Evolutionary conservation across 768 basidiomycete species (phyloP), one percentile per base, ranked within the genome.

Genomic region (Termitomyces sp.): DNA sequence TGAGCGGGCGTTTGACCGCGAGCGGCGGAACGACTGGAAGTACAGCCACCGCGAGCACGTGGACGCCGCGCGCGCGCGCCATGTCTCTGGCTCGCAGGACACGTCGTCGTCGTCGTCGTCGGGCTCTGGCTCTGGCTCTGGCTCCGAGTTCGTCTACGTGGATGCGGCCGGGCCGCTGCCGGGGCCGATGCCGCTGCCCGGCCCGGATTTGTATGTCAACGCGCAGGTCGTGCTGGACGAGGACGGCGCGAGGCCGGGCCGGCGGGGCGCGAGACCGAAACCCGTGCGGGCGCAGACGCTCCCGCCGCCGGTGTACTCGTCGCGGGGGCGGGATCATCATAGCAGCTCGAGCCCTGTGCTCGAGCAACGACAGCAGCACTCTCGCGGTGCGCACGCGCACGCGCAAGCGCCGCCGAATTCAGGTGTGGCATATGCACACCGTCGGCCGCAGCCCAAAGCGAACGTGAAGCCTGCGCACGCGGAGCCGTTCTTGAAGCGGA

Each of bases 41-140:
- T 57, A 57, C 52, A 49, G 42, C 37, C 57, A 37, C 38, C 53
- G 37, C n/a, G 46, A 30, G n/a, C 52, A 63, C 15, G 49, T 56
- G 33, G 49, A 58, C 30, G 19, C 58, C 15, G 19, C 43, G 49
- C 54, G 30, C 41, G 31, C 35, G 45, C 54, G 30, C 12, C 50
- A 48, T 35, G 44, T 55, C 21, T 52, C 45, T 5, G 57, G 49
- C n/a, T 54, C 49, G 15, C 58, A 61, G 21, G 35, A 51, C 6
- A 56, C 55, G 1, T 50, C 55, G 0, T 56, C 23, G 23, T 23
- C 23, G 23, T n/a, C n/a, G n/a, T n/a, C n/a, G n/a, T n/a, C n/a
- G n/a, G 23, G 23, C 23, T 23, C 55, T 7, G 30, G 42, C 1
- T 56, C 55, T n/a, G 23, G 23, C 23, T 23, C 55, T 7, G 30